Evolutionary conservation across 305 asterid genomes (phyloP), one percentile per base, ranked within the genome.

Genomic region (Salvia sclarea): DNA sequence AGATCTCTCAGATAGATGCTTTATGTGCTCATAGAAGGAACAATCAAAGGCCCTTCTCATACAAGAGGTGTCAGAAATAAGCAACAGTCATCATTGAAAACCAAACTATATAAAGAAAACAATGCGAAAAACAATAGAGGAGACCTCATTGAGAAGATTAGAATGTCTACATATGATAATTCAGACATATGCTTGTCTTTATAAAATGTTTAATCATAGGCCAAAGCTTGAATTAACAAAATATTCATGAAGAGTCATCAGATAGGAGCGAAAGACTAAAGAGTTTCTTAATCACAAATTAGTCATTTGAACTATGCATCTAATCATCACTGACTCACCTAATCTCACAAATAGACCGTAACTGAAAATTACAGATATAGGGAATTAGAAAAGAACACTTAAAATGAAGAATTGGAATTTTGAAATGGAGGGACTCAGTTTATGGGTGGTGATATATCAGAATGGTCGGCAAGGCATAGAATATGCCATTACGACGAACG

Each of bases 181-280:
- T 80, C 82, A 28, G 82, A 74, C 78, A 80, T 80, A 80, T 80
- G 82, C 80, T 80, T 80, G 80, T 80, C 78, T 28, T 44, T 53
- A 1, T 3, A 17, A 20, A 18, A 8, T 10, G 20, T 70, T 18
- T 68, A 82, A 82, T 76, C 84, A 74, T 18, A 5, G 75, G 82
- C 81, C 76, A 69, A 0, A 3, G 13, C 33, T 28, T 6, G 30
- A 28, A 28, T 28, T 28, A 47, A 17, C 5, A 18, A 47, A 47
- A 50, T 9, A 21, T 8, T 50, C 8, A 21, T 12, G 72, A 75
- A 8, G 11, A 2, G 67, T 50, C 90, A 87, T 85, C 93, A 87
- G 91, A 87, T 89, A 84, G 89, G 95, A 85, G 93, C 95, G 91
- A 87, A 90, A 90, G 96, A 87, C 88, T 77, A 61, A 52, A 30